Base-by-base conservation (phyloP, 495 filamentous ascomycete species). In the Aspergillus bridgeri region DNA sequence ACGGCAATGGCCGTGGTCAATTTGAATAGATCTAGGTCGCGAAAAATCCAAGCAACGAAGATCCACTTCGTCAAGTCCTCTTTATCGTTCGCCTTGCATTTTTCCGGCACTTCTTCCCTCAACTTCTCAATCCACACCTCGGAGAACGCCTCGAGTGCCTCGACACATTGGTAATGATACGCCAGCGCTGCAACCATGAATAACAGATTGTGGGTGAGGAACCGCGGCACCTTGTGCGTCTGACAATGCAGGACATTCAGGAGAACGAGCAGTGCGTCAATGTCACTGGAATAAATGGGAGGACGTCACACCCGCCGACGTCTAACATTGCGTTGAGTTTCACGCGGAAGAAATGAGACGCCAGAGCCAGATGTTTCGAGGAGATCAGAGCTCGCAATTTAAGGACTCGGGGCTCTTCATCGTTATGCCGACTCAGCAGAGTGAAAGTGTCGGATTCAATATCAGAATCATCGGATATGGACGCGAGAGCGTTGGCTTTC, bases 201-300 rank as follows among this genome's bases (percentile, higher is more conserved):
- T 6, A 83, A 69, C 8, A 69, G 72, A 2, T 80, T 70, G 3
- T 81, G 56, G 9, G 63, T 54, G 1, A 81, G 43, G 0, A 51
- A 33, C 4, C 60, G 51, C 0, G 80, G 80, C 5, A 83, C 70
- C 13, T 71, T 63, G 38, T 65, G 53, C 2, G 70, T 75, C 0
- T 69, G 69, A 38, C 69, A 57, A 65, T 85, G 81, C 9, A 85
- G 67, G 11, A 78, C 66, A 46, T 79, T 70, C 54, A 85, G 58
- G 6, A 83, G 60, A 25, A 77, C 72, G 27, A 67, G 64, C 15
- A 83, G 59, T 0, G 79, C 76, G 3, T 64, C 62, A 48, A 64
- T 62, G 47, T 81, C 71, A 18, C 49, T 57, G 2, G 54, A 18
- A 61, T 33, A 29, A 77, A 49, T 4, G 23, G 8, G 9, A 43